Base-by-base conservation (phyloP, 139 green algal species). In the Chlamydomonas asymmetrica region DNA sequence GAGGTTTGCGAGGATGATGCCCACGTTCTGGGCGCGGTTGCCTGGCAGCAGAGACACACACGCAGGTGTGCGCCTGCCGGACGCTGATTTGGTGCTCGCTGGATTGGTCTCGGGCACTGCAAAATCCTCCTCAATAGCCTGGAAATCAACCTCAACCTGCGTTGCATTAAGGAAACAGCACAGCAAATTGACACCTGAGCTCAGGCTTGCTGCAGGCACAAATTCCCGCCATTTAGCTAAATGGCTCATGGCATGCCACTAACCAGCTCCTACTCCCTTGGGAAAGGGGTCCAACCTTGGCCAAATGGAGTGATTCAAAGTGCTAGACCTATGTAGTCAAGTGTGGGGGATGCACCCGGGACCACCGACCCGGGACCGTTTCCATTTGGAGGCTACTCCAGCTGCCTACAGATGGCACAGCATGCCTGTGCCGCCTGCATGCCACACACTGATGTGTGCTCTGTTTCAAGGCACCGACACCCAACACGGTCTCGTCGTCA, bases 81-180 rank as follows among this genome's bases (percentile, higher is more conserved):
- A 48, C 8, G 40, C 10, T 18, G 22, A 7, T 54, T 29, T 54
- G 48, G 29, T 35, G 25, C 38, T 38, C 8, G 39, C 34, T 2
- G 40, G 57, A 18, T 9, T 39, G 7, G 37, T 22, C 50, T 63
- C 35, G 8, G 71, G 57, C 22, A 82, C 74, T 0, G 65, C 77
- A 71, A 89, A 89, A 39, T 79, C 68, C 10, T 80, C 76, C 62
- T 89, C 80, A 41, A 89, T 56, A 2, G 40, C 25, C 22, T 63
- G 54, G 31, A 69, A 87, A 63, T 87, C 85, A 2, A 88, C 56
- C 3, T 80, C 61, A 0, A 69, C 59, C 71, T 77, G 6, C 60
- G 22, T n/a, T n/a, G 1, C 31, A 37, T n/a, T n/a, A 52, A 52
- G 10, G 16, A 25, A 25, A 16, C 10, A 25, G 45, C 10, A 52